Conservation (phyloP, 257 asterid species). For the Fraxinus quadrangulata region DNA sequence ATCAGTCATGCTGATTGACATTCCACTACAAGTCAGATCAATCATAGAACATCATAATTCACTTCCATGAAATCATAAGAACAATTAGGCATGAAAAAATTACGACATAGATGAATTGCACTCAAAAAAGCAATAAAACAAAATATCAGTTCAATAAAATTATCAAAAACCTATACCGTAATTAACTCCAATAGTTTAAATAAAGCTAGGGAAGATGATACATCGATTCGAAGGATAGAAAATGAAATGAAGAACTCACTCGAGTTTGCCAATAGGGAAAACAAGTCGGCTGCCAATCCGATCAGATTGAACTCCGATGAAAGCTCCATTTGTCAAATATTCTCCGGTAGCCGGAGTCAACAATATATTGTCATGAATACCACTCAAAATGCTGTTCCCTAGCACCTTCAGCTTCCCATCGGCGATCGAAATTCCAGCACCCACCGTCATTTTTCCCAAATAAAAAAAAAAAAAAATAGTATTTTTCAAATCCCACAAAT, state of each 20-base stretch:
- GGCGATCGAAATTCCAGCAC: constrained; percentile 53
- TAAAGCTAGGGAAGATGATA: neutral
- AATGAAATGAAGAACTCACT: constrained; percentile 40
- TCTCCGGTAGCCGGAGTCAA: constrained; percentile 74
- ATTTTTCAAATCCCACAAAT: neutral
- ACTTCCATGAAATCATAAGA: neutral
- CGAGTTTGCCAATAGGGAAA: constrained; percentile 78
- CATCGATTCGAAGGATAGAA: neutral
- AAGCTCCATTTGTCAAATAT: constrained; percentile 59
- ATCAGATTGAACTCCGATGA: constrained; percentile 74
- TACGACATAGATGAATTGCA: neutral
- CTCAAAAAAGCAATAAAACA: neutral
- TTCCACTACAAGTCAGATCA: neutral
- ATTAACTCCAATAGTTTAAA: too few species aligned
- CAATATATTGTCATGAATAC: constrained; percentile 55
- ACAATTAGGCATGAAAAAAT: neutral
- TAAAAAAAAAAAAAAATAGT: neutral
- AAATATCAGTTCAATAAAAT: neutral
- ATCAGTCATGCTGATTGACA: constrained; percentile 14
- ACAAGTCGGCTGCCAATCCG: constrained; percentile 65
- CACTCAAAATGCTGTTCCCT: constrained; percentile 58
- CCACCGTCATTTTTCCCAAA: constrained; percentile 42
- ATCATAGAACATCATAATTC: constrained; percentile 10
- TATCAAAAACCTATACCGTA: too few species aligned
- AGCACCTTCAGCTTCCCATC: constrained; percentile 63